Percentiles rank a stretch among this genome's conserved stretches.
Evolutionary conservation across 768 basidiomycete species (phyloP).

Genomic region (Podaxis sp.): DNA sequence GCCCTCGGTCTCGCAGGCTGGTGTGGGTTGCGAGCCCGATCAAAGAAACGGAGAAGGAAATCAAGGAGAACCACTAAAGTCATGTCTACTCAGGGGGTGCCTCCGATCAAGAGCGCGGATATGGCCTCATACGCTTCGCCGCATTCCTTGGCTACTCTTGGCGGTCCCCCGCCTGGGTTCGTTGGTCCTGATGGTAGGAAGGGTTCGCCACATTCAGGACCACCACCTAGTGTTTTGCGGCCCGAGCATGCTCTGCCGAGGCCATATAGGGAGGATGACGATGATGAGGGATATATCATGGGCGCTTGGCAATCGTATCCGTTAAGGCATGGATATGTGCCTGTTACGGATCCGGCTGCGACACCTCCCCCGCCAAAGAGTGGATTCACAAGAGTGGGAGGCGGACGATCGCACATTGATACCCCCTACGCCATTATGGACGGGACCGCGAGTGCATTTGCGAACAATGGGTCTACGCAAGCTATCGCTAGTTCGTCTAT

Average conservation of each 20-base stretch:
- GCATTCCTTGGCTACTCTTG: constrained; percentile 22
- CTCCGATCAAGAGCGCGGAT: constrained; percentile 32
- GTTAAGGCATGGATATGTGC: constrained; percentile 39
- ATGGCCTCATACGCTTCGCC: constrained; percentile 54
- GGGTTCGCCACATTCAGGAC: constrained; percentile 54
- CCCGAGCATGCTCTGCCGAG: constrained; percentile 72
- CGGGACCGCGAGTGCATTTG: constrained; percentile 26
- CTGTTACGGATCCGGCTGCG: constrained; percentile 32
- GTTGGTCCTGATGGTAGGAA: constrained; percentile 39
- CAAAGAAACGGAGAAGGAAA: constrained; percentile 20
- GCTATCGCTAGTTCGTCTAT: constrained; percentile 11
- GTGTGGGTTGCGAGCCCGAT: constrained; percentile 40
- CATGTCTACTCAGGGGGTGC: constrained; percentile 6
- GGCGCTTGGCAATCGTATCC: constrained; percentile 85
- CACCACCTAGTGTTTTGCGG: constrained; percentile 69
- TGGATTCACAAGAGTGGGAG: constrained; percentile 86
- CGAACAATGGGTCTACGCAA: constrained; percentile 3
- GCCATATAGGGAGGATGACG: constrained; percentile 77
- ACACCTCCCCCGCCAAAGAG: constrained; percentile 30
- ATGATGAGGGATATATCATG: constrained; percentile 90
- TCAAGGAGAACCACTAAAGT: constrained; percentile 11
- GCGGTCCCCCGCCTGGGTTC: constrained; percentile 27
- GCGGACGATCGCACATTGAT: constrained; percentile 84
- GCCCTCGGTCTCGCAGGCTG: constrained; percentile 74
- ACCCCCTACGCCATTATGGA: constrained; percentile 73